phyloP scores from a whole-genome alignment of 805 yeast genomes.

The Scheffersomyces stipitis region DNA sequence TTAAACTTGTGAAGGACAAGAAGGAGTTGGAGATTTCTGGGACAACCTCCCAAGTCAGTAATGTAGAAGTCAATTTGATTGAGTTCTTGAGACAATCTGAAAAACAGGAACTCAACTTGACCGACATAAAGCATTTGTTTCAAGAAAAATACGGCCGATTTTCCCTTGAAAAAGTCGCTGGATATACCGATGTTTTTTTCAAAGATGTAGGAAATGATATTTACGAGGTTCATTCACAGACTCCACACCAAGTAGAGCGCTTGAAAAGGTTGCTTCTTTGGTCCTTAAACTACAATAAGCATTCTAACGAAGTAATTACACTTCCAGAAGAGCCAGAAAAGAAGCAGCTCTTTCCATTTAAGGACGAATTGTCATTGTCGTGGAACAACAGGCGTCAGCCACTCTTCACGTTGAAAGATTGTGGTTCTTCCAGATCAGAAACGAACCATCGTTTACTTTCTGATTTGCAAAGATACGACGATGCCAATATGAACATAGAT shows the following conservation, averaged over 20 bases:
- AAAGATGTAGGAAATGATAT: constrained; percentile 22
- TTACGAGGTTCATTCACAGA: constrained; percentile 32
- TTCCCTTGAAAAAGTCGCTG: constrained; percentile 24
- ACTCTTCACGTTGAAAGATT: constrained; percentile 14
- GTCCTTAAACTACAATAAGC: constrained; percentile 35
- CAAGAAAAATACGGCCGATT: constrained; percentile 26
- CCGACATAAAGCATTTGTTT: constrained; percentile 24
- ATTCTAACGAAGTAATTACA: constrained; percentile 15
- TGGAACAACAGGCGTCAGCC: constrained; percentile 29
- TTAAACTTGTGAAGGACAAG: constrained; percentile 30
- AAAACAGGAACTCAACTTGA: constrained; percentile 32
- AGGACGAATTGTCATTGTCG: constrained; percentile 29
- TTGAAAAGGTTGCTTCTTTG: constrained; percentile 40
- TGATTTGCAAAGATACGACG: constrained; percentile 1
- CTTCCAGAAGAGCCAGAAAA: constrained; percentile 13
- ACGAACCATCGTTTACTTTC: background rate
- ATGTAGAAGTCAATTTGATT: constrained; percentile 43
- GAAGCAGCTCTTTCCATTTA: constrained; percentile 21
- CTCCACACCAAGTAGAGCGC: constrained; percentile 27
- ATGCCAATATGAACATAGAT: constrained; percentile 2
- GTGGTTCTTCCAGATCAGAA: background rate
- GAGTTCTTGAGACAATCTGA: constrained; percentile 26
- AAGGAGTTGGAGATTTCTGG: constrained; percentile 39
- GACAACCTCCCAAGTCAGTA: constrained; percentile 39
- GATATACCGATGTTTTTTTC: constrained; percentile 36